Conservation (phyloP, 805 yeast genomes). For the Trichomonascus vanleenenianus region DNA sequence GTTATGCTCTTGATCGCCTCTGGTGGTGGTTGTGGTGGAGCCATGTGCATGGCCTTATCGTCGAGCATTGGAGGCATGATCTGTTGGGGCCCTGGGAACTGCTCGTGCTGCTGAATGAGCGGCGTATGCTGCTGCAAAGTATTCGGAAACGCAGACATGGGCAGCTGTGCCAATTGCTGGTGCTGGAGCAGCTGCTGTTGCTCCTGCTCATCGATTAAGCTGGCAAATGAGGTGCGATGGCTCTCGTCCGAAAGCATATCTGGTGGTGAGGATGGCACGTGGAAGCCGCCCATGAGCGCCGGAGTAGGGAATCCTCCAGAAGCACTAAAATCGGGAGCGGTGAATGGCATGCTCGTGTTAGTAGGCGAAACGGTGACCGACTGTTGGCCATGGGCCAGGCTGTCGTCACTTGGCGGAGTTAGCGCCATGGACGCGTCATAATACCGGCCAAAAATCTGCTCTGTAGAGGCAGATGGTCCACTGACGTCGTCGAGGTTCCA, state of each 20-base stretch:
- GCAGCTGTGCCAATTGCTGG: neutral
- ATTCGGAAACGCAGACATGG: too few species aligned
- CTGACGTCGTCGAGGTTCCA: too few species aligned
- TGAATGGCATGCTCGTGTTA: neutral
- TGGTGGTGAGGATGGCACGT: neutral
- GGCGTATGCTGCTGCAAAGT: too few species aligned
- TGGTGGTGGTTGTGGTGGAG: neutral
- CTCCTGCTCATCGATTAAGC: neutral
- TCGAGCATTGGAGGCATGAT: too few species aligned
- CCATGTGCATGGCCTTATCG: too few species aligned
- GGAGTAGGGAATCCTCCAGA: neutral
- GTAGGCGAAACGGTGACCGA: neutral
- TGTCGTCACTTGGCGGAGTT: neutral
- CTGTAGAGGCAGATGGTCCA: too few species aligned
- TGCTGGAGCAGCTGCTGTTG: neutral
- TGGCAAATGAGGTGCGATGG: neutral
- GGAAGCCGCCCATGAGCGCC: neutral
- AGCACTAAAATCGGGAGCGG: neutral
- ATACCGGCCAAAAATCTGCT: too few species aligned
- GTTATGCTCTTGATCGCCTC: neutral
- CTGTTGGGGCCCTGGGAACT: too few species aligned
- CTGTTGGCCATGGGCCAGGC: neutral
- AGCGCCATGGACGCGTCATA: neutral
- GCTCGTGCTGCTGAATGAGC: too few species aligned
- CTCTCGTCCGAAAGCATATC: neutral